Conservation (phyloP, 2,329 filamentous ascomycete genomes). For the Capronia americana region DNA sequence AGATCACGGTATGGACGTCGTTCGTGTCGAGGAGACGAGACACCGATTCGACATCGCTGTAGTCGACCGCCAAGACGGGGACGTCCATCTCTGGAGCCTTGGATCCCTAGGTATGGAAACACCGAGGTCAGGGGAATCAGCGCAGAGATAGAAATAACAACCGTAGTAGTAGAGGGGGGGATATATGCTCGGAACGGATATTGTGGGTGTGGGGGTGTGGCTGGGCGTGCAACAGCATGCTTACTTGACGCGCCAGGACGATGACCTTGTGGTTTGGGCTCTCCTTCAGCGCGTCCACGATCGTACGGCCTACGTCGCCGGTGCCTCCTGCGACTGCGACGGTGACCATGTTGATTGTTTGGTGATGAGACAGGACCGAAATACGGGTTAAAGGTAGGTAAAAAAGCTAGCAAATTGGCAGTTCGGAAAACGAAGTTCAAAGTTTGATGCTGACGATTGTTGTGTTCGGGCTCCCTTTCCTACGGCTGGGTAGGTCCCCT, state of each 20-base stretch:
- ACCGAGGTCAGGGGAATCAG: neutral
- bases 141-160: too few species aligned
- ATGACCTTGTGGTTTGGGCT: slow-evolving; percentile 49
- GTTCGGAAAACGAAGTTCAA: neutral
- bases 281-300: slow-evolving; percentile 53
- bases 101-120: slow-evolving; percentile 7
- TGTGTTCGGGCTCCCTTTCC: neutral
- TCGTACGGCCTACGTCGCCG: slow-evolving; percentile 54
- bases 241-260: slow-evolving; percentile 52
- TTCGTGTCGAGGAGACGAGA: slow-evolving; percentile 45
- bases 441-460: neutral
- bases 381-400: neutral
- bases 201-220: too few species aligned
- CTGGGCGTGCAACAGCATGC: too few species aligned
- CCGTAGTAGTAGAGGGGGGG: too few species aligned
- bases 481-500: neutral
- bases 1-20: slow-evolving; percentile 55
- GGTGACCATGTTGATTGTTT: slow-evolving; percentile 44
- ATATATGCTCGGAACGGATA: too few species aligned
- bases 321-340: slow-evolving; percentile 58
- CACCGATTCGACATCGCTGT: slow-evolving; percentile 44
- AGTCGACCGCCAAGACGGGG: slow-evolving; percentile 43
- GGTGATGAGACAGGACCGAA: too few species aligned
- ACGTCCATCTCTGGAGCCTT: slow-evolving; percentile 32
- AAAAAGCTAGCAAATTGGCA: neutral